Conservation (phyloP, 495 filamentous ascomycete genomes). For the Apodospora peruviana region DNA sequence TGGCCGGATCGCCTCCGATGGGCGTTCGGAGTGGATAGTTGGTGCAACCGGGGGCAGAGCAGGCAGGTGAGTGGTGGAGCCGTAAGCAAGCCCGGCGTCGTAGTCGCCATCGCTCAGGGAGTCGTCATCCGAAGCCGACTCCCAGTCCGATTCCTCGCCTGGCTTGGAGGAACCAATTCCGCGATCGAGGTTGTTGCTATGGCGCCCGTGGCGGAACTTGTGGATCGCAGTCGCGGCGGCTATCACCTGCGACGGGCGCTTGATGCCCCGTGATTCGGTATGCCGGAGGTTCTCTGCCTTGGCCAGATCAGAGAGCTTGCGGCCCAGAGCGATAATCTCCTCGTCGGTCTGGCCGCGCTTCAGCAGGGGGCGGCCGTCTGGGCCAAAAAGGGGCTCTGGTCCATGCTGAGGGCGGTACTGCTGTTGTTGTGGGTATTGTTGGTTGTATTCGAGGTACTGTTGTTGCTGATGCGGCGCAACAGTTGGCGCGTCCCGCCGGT, state of each 20-base stretch:
- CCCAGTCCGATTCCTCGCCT: conserved; percentile 38
- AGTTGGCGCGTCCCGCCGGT: conserved; percentile 9
- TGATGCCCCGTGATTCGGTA: conserved; percentile 31
- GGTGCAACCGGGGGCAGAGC: conserved; percentile 1
- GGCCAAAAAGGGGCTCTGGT: conserved; percentile 13
- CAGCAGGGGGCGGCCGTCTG: conserved; percentile 24
- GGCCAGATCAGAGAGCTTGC: conserved; percentile 40
- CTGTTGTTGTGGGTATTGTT: conserved; percentile 7
- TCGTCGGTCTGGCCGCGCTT: conserved; percentile 39
- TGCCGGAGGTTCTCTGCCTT: conserved; percentile 37
- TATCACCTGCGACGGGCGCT: conserved; percentile 31
- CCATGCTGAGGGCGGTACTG: conserved; percentile 11
- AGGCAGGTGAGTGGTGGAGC: conserved; percentile 24
- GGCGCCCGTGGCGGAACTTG: conserved; percentile 31
- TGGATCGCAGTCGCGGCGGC: conserved; percentile 31
- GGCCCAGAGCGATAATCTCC: conserved; percentile 43
- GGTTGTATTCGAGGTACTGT: conserved; percentile 6
- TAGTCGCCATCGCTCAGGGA: conserved; percentile 32
- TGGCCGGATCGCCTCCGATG: conserved; percentile 23
- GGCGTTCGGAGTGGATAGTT: conserved; percentile 19
- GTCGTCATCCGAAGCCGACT: conserved; percentile 38
- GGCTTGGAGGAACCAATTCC: conserved; percentile 35
- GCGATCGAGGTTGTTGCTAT: conserved; percentile 18
- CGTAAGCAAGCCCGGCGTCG: conserved; percentile 44
- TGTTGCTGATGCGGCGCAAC: conserved; percentile 8